A percentile compares a stretch with the other conserved stretches of the same genome.
Conservation (phyloP, 2,329 filamentous ascomycete genomes). For the Fonsecaea multimorphosa region DNA sequence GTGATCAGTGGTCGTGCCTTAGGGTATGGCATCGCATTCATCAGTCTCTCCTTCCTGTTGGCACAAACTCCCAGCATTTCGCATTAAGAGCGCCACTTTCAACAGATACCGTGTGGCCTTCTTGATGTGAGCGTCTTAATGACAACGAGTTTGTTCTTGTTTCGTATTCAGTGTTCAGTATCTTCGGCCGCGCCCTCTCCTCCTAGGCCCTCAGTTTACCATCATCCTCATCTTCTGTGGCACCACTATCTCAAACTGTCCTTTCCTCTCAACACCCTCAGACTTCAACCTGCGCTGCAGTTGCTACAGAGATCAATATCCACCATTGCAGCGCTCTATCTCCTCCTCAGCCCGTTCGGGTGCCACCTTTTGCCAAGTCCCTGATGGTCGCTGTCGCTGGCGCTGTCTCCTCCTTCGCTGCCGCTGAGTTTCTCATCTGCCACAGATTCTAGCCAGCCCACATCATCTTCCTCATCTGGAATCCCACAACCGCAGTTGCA, state of each 20-base stretch:
- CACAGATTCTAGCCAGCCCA: not conserved
- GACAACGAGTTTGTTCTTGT: not conserved
- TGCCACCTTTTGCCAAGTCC: not conserved
- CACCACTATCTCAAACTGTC: not conserved
- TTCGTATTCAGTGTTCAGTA: not conserved
- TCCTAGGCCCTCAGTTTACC: not conserved
- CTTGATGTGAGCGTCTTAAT: not conserved
- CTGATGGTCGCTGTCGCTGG: not conserved
- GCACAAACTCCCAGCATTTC: not conserved
- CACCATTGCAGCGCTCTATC: not conserved
- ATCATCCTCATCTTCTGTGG: not conserved
- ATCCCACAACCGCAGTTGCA: not conserved
- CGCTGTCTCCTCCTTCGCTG: not conserved
- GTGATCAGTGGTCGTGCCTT: not conserved
- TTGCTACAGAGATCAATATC: not conserved
- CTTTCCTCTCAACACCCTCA: not conserved
- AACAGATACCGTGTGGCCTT: not conserved
- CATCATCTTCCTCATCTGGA: constrained; percentile 1
- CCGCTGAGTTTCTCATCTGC: constrained; percentile 2
- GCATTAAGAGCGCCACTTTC: not conserved
- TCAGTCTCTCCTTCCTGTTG: constrained; percentile 5
- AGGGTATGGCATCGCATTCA: not conserved
- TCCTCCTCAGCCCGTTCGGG: not conserved
- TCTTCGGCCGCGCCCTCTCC: not conserved
- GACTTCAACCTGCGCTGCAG: not conserved